Evolutionary conservation across 2,329 filamentous ascomycete species (phyloP).

Genomic region (Dactylellina haptotyla): DNA sequence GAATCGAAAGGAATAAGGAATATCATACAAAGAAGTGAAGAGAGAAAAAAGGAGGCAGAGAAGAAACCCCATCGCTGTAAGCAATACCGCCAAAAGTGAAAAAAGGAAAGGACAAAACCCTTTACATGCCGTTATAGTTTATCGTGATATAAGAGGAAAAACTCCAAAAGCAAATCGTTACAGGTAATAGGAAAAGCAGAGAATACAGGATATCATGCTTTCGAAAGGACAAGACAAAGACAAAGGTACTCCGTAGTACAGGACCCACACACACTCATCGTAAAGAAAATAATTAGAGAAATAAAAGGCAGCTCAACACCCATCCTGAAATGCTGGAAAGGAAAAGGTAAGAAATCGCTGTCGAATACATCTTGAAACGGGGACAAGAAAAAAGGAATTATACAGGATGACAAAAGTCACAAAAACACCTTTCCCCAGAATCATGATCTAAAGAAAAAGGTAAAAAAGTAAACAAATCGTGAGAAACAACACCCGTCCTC

Average conservation of each 20-base stretch:
- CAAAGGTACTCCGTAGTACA: constrained; percentile 46
- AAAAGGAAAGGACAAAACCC: constrained; percentile 19
- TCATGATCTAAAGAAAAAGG: constrained; percentile 31
- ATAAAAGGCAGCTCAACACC: constrained; percentile 38
- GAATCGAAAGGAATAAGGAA: constrained; percentile 24
- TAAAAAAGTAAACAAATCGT: constrained; percentile 5
- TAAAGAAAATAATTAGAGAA: constrained; percentile 16
- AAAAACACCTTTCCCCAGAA: constrained; percentile 41
- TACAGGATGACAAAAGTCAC: constrained; percentile 14
- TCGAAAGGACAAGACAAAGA: constrained; percentile 24
- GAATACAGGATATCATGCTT: constrained; percentile 53
- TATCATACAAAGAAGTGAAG: constrained; percentile 27
- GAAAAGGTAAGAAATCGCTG: constrained; percentile 40
- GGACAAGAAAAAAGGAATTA: neutral
- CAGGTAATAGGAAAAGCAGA: constrained; percentile 19
- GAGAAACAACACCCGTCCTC: constrained; percentile 18
- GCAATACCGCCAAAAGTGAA: constrained; percentile 12
- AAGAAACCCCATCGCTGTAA: constrained; percentile 21
- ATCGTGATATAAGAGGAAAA: constrained; percentile 26
- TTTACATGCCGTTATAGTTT: constrained; percentile 32
- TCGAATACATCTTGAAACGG: constrained; percentile 30
- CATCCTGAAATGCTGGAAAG: constrained; percentile 29
- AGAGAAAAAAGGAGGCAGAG: constrained; percentile 18
- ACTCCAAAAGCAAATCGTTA: constrained; percentile 53
- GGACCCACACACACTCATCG: constrained; percentile 23